These are phyloP conservation scores for Penicillium thymicola DNA, from an alignment of 2,329 filamentous ascomycete genomes.

Conservation along the genomic window DNA sequence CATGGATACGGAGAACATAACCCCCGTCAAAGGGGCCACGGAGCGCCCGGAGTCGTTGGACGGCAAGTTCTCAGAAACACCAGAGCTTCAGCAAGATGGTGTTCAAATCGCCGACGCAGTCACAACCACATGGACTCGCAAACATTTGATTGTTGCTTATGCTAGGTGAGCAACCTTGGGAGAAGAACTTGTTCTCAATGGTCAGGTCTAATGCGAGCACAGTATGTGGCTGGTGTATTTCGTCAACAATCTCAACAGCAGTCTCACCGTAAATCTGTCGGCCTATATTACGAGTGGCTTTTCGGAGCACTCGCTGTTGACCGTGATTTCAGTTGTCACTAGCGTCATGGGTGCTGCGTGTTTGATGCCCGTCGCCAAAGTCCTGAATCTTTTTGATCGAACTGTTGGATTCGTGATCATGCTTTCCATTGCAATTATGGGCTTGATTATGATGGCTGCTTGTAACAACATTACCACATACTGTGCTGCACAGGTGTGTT, in stretches of 20 bases:
- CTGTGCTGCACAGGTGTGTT: constrained; percentile 52
- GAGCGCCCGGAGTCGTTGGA: neutral
- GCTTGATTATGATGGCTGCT: constrained; percentile 60
- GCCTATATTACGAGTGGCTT: constrained; percentile 55
- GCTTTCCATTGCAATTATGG: constrained; percentile 45
- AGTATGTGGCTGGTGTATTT: constrained; percentile 47
- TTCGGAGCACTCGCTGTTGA: constrained; percentile 52
- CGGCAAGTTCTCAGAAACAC: neutral
- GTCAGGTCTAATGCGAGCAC: neutral
- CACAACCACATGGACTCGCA: constrained; percentile 37
- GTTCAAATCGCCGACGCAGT: constrained; percentile 23
- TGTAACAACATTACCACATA: constrained; percentile 60
- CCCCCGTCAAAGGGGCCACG: neutral
- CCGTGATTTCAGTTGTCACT: constrained; percentile 55
- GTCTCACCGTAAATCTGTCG: constrained; percentile 40
- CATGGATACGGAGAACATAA: neutral
- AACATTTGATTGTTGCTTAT: constrained; percentile 42
- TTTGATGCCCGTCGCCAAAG: constrained; percentile 60
- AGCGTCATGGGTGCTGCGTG: constrained; percentile 55
- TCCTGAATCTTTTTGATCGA: constrained; percentile 61
- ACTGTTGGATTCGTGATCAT: constrained; percentile 55
- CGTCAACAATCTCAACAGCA: constrained; percentile 40
- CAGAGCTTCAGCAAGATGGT: constrained; percentile 21
- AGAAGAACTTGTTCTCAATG: constrained; percentile 41
- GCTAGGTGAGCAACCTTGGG: constrained; percentile 42